Conservation (phyloP, 1,139 yeast genomes). For the Blastobotrys persicus region DNA sequence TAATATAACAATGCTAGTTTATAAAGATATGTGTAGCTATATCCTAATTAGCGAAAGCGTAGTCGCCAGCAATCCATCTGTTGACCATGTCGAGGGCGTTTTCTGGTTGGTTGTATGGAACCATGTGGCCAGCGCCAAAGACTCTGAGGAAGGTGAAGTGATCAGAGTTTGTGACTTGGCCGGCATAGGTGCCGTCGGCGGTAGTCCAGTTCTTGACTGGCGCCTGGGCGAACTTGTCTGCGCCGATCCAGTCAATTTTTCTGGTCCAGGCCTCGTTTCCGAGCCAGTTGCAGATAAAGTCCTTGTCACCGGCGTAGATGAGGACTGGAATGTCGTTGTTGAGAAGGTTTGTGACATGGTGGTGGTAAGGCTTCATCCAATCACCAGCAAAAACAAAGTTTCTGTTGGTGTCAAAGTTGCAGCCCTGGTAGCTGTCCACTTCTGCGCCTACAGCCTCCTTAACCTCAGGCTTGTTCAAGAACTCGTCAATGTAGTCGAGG, state of each 20-base stretch:
- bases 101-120: slow-evolving; percentile 73
- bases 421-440: slow-evolving; percentile 75
- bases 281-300: slow-evolving; percentile 86
- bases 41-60: slow-evolving; percentile 10
- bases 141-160: slow-evolving; percentile 59
- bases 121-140: slow-evolving; percentile 63
- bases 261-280: slow-evolving; percentile 82
- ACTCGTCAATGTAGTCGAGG: slow-evolving; percentile 62
- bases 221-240: slow-evolving; percentile 30
- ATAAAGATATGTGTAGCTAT: not conserved
- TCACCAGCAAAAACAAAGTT: slow-evolving; percentile 82
- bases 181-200: slow-evolving; percentile 22
- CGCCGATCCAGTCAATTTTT: slow-evolving; percentile 58
- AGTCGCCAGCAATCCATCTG: slow-evolving; percentile 53
- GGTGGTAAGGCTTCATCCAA: slow-evolving; percentile 61
- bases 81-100: slow-evolving; percentile 67
- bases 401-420: slow-evolving; percentile 50
- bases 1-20: slow-evolving; percentile 3
- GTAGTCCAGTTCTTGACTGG: slow-evolving; percentile 45
- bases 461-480: slow-evolving; percentile 65
- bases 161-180: slow-evolving; percentile 45
- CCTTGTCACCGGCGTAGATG: slow-evolving; percentile 87
- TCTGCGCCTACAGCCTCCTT: slow-evolving; percentile 89
- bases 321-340: slow-evolving; percentile 64
- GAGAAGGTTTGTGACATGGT: slow-evolving; percentile 55